phyloP scores from a whole-genome alignment of 345 rosid genomes.

The Sonneratia caseolaris region DNA sequence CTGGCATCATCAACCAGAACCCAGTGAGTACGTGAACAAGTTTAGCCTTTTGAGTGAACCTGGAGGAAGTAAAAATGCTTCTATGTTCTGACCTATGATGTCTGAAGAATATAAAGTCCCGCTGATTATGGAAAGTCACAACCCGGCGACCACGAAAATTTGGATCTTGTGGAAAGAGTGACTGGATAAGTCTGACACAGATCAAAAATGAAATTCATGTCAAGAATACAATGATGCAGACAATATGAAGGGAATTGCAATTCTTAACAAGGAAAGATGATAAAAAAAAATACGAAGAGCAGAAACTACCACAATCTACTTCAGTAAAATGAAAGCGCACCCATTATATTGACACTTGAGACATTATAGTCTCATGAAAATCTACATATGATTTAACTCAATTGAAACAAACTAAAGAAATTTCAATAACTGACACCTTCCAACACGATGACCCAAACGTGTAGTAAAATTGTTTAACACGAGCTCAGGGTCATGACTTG shows the following conservation, averaged over 20 bases:
- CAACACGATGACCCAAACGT: constrained; percentile 82
- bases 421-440: constrained; percentile 38
- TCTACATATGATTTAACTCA: background rate
- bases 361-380: background rate
- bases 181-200: constrained; percentile 50
- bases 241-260: background rate
- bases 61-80: background rate
- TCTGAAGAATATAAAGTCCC: constrained; percentile 86
- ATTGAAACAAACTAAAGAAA: background rate
- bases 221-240: background rate
- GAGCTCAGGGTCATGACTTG: constrained; percentile 82
- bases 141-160: constrained; percentile 82
- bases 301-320: background rate
- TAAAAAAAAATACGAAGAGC: background rate
- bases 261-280: background rate
- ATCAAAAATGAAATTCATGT: background rate
- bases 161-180: constrained; percentile 81
- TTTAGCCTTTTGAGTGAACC: background rate
- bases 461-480: constrained; percentile 82
- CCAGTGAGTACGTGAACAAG: background rate
- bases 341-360: background rate
- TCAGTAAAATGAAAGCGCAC: background rate
- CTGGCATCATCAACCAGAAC: constrained; percentile 19
- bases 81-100: constrained; percentile 63
- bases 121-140: constrained; percentile 92